Conservation (phyloP, 805 yeast species). For the Candida nonsorbophila region DNA sequence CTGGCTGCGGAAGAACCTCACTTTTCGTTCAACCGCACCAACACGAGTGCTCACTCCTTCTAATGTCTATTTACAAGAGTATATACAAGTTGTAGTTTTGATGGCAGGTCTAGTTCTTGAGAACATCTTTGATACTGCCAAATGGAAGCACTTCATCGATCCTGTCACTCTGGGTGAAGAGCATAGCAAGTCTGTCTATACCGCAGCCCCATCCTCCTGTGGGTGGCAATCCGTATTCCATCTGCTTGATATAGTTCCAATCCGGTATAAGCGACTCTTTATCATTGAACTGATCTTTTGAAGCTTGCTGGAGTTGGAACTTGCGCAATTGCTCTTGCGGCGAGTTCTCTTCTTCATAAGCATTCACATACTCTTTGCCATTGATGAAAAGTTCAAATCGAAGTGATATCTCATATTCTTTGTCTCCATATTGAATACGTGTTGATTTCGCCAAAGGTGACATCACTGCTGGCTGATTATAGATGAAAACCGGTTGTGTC, state of each 20-base stretch:
- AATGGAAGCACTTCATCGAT: constrained; percentile 75
- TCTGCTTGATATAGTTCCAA: constrained; percentile 57
- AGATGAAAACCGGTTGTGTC: constrained; percentile 61
- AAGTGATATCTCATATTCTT: constrained; percentile 43
- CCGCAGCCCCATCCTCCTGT: constrained; percentile 99
- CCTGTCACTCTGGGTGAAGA: constrained; percentile 56
- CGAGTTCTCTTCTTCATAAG: constrained; percentile 94
- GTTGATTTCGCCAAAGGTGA: constrained; percentile 85
- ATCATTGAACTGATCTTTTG: constrained; percentile 47
- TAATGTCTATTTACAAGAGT: too few species aligned
- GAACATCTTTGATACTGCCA: constrained; percentile 69
- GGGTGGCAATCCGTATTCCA: constrained; percentile 96
- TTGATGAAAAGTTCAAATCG: constrained; percentile 82
- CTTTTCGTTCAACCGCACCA: too few species aligned
- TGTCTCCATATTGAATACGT: constrained; percentile 18
- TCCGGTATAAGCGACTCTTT: constrained; percentile 69
- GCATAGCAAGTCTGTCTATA: constrained; percentile 81
- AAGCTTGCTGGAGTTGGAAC: constrained; percentile 52
- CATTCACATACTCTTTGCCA: constrained; percentile 81
- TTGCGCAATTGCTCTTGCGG: constrained; percentile 68
- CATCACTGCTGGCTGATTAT: constrained; percentile 76
- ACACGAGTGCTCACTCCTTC: too few species aligned
- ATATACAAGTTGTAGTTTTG: too few species aligned
- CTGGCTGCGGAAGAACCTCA: too few species aligned
- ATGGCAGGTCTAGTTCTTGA: constrained; percentile 47